These are phyloP conservation scores for Phytophthora pisi DNA, from an alignment of 352 stramenopile genomes.

Conservation along the genomic window DNA sequence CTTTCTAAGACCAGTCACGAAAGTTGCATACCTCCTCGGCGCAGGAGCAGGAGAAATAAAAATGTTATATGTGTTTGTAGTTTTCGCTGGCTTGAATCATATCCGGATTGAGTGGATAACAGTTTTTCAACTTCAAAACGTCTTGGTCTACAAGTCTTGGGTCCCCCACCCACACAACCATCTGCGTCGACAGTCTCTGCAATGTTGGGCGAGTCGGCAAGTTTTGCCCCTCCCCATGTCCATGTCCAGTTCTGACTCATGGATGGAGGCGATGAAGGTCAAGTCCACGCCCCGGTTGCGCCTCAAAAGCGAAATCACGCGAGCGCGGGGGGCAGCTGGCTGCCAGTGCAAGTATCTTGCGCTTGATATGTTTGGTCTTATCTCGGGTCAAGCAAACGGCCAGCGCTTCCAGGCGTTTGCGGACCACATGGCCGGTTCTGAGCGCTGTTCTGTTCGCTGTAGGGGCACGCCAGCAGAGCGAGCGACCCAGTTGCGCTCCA, in stretches of 20 bases:
- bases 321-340: conserved; percentile 2
- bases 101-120: no score
- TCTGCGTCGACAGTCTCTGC: background rate
- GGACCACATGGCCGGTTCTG: conserved; percentile 31
- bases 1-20: no score
- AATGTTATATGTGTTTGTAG: no score
- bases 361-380: conserved; percentile 11
- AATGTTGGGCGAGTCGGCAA: background rate
- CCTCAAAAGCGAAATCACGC: conserved; percentile 6
- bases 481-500: conserved; percentile 11
- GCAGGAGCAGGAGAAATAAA: no score
- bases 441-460: conserved; percentile 20
- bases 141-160: no score
- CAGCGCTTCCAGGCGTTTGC: conserved; percentile 10
- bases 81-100: no score
- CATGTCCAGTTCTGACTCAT: conserved; percentile 16
- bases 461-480: conserved; percentile 5
- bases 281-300: conserved; percentile 1
- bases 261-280: background rate
- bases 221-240: conserved; percentile 2
- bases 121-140: no score
- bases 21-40: no score
- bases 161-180: background rate
- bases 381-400: conserved; percentile 5
- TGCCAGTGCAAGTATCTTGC: background rate